Conservation (phyloP, 208 protist species). For the Trypanosomatidae sp. region DNA sequence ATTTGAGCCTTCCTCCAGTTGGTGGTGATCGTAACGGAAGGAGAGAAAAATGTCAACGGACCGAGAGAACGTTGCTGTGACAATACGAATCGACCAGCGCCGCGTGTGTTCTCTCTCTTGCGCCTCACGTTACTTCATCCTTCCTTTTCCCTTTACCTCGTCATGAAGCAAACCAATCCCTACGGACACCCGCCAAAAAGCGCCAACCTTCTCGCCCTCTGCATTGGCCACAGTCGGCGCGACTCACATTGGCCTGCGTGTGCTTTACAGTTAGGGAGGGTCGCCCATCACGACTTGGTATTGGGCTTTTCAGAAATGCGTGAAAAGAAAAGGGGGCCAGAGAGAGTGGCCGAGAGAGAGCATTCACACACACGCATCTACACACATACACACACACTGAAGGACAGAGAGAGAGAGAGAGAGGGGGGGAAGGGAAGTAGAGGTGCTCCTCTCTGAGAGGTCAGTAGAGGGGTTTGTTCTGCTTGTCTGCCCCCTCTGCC, state of each 20-base stretch:
- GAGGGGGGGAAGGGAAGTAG: neutral
- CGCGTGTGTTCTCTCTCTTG: neutral
- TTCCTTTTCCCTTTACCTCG: neutral
- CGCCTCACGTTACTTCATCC: neutral
- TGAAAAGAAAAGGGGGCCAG: neutral
- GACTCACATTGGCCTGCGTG: neutral
- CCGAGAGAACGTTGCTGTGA: neutral
- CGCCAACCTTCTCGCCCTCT: neutral
- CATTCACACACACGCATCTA: neutral
- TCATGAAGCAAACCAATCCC: neutral
- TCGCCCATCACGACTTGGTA: too few species aligned
- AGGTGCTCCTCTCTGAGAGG: neutral
- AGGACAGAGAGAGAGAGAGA: neutral
- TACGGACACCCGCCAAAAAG: neutral
- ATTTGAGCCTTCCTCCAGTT: too few species aligned
- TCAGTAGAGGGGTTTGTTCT: neutral
- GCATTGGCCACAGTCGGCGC: neutral
- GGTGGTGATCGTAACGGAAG: too few species aligned
- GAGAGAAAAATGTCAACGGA: neutral
- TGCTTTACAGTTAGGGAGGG: neutral
- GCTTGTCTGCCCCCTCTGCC: neutral
- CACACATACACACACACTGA: neutral
- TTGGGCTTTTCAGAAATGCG: too few species aligned
- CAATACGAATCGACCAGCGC: neutral
- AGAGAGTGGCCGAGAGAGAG: neutral